Base-by-base conservation (phyloP, 2,329 filamentous ascomycete genomes). In the Aureobasidium sp. region DNA sequence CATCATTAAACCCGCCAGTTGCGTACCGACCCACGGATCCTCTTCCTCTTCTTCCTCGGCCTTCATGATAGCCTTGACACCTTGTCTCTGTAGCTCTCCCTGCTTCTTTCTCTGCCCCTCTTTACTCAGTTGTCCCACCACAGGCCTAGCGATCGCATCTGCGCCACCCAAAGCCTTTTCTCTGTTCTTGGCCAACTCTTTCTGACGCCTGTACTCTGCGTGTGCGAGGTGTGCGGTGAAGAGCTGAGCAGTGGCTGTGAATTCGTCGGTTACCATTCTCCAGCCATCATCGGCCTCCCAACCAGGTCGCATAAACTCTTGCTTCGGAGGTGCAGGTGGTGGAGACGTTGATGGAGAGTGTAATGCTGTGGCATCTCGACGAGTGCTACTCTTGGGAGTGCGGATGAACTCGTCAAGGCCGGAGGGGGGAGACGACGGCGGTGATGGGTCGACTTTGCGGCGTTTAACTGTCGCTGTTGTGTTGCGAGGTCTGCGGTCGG, bases 201-300 rank as follows among this genome's bases (percentile, higher is more conserved):
- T 88, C 49, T 90, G 80, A 4, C 86, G 82, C 62, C 85, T 79
- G 70, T 93, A 93, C 72, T 91, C 89, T 16, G 85, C 87, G n/a
- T 85, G 82, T 70, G 92, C 89, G 1, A 93, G 80, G 71, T 91
- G 88, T 6, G 82, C 81, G 0, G 89, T 93, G 73, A 90, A 93
- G 3, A 78, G 76, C 58, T 84, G 82, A 0, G 89, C 89, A 0
- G 85, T 82, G 16, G 81, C 76, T 21, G 87, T 75, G 65, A 94
- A 84, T 66, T 93, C 89, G 67, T 94, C 90, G 72, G 93, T 90
- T 0, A 94, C 90, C 87, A 93, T 92, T 68, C 89, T 86, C 73
- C 84, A 93, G 60, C 75, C 76, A 69, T 92, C 88, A 71, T 94
- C 90, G n/a, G 80, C 73, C 3, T 81, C 77, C n/a, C 82, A 72